Evolutionary conservation across 305 asterid species (phyloP), one percentile per base, ranked within the genome.

Genomic region (Fraxinus baroniana): DNA sequence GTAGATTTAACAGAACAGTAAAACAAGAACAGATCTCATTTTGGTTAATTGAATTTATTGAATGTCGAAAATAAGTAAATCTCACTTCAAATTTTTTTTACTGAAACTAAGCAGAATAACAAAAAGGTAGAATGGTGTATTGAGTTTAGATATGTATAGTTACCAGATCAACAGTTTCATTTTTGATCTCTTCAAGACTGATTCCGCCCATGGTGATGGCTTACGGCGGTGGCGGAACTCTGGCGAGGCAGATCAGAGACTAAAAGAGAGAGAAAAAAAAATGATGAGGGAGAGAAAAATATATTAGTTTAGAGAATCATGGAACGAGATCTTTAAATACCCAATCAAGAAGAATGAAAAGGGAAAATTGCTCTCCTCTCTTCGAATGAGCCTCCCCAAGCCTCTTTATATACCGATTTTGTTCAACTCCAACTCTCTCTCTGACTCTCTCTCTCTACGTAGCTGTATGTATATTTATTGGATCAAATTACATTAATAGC

Each of bases 161-260:
- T 86, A 89, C 92, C 91, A 89, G 87, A 86, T 89, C 91, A 78
- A 89, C 91, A 78, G 90, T 49, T 79, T 89, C 92, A 85, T 89
- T 87, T 68, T 85, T 89, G 28, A 89, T 86, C 79, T 80, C 82
- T 79, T 89, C 91, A 78, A 89, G 92, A 68, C 87, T 85, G 79
- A 89, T 60, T 30, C 71, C 81, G 44, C 79, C 83, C 89, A 89
- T 89, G 81, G 81, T 79, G 52, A 60, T 75, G 72, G 81, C 52
- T 17, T 62, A 79, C 83, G 37, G 39, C 79, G 15, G 44, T 6
- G 37, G 76, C 57, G 9, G 28, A 33, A 22, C 22, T 77, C 35
- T 37, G 17, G 44, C 49, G 17, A 26, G 12, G 24, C 22, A 17
- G 37, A 28, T 64, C 81, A 28, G 39, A 13, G 49, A n/a, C n/a